Conservation (phyloP, 1,139 yeast genomes). For the Barnettozyma hawaiiensis region DNA sequence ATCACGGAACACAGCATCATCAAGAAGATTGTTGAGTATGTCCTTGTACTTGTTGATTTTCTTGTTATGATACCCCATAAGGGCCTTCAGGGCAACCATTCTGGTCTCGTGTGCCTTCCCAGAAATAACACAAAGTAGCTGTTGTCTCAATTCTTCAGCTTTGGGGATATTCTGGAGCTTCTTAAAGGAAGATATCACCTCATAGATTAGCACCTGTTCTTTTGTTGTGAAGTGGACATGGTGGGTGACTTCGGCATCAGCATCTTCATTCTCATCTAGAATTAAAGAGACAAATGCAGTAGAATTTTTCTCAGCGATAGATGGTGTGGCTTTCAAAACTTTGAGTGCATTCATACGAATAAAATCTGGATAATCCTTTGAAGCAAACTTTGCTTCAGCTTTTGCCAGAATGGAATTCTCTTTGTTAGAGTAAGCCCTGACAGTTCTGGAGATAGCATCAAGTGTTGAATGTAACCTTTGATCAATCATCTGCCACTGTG, state of each 20-base stretch:
- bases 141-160: slow-evolving; percentile 47
- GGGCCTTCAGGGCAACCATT: slow-evolving; percentile 62
- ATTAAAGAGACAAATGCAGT: slow-evolving; percentile 51
- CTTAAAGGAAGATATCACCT: slow-evolving; percentile 59
- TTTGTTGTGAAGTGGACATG: slow-evolving; percentile 45
- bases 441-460: slow-evolving; percentile 23
- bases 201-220: slow-evolving; percentile 57
- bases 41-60: slow-evolving; percentile 64
- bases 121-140: slow-evolving; percentile 53
- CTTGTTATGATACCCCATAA: slow-evolving; percentile 61
- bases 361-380: slow-evolving; percentile 29
- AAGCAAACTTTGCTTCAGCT: slow-evolving; percentile 13
- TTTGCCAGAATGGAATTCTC: slow-evolving; percentile 12
- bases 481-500: slow-evolving; percentile 31
- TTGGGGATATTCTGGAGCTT: slow-evolving; percentile 51
- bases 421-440: slow-evolving; percentile 26
- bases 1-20: slow-evolving; percentile 80
- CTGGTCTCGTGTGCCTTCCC: slow-evolving; percentile 62
- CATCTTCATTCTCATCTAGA: slow-evolving; percentile 31
- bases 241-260: slow-evolving; percentile 24
- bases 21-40: slow-evolving; percentile 67
- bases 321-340: slow-evolving; percentile 50
- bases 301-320: slow-evolving; percentile 61
- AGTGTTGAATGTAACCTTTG: slow-evolving; percentile 33
- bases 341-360: slow-evolving; percentile 45